These are phyloP conservation scores for Phytophthora litchii DNA, from an alignment of 352 stramenopile species.

Conservation along the genomic window DNA sequence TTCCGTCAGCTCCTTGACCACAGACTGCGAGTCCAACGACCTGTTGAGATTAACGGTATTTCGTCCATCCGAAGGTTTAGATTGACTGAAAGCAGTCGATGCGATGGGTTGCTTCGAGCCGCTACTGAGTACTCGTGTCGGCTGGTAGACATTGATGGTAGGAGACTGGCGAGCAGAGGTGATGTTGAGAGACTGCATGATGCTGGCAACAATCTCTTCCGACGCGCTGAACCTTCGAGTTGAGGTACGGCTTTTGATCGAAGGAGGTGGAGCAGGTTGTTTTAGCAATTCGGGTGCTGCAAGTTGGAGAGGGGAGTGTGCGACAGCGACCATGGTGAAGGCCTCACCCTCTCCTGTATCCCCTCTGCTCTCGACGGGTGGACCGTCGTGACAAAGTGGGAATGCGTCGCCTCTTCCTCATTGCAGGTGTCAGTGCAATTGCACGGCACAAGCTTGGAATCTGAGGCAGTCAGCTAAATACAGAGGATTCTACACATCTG, in stretches of 20 bases:
- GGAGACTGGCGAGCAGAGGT: conserved; percentile 11
- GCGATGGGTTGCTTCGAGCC: background rate
- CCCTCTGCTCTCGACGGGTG: conserved; percentile 1
- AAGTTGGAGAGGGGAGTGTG: conserved; percentile 21
- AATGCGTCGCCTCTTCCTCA: conserved; percentile 27
- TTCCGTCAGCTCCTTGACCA: conserved; percentile 7
- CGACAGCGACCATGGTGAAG: conserved; percentile 30
- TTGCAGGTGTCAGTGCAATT: background rate
- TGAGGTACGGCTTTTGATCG: conserved; percentile 15
- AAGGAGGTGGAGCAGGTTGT: conserved; percentile 4
- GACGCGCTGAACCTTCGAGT: conserved; percentile 9
- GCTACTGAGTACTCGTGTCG: conserved; percentile 18
- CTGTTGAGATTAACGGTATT: no score
- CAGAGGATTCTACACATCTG: no score
- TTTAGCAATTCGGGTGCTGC: conserved; percentile 7
- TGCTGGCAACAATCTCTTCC: conserved; percentile 18
- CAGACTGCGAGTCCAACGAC: conserved; percentile 11
- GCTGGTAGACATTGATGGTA: conserved; percentile 1
- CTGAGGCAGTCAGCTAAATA: conserved; percentile 15
- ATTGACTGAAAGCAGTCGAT: conserved; percentile 17
- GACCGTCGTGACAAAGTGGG: conserved; percentile 6
- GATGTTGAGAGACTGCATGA: conserved; percentile 24
- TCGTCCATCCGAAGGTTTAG: conserved; percentile 16
- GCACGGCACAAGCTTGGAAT: conserved; percentile 1
- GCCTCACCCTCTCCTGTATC: conserved; percentile 21